These are phyloP conservation scores for Glycine latifolia DNA, from an alignment of 306 rosid species.

Conservation along the genomic window DNA sequence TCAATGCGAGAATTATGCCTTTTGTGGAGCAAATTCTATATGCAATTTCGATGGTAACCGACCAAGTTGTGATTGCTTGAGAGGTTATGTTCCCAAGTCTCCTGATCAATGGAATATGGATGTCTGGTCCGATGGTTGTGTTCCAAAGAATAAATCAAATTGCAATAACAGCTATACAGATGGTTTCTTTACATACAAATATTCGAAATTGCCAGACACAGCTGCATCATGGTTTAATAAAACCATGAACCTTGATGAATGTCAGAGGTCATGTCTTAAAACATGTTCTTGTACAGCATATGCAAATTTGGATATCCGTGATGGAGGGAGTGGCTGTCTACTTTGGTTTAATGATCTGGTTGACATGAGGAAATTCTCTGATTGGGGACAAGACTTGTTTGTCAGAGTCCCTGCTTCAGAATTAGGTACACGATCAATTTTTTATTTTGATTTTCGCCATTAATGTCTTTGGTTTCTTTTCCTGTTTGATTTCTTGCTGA, in stretches of 20 bases:
- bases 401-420: conserved; percentile 10
- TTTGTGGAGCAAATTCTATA: conserved; percentile 17
- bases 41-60: background rate
- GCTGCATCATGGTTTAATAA: conserved; percentile 35
- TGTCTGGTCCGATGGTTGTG: background rate
- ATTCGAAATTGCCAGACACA: conserved; percentile 43
- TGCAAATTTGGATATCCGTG: conserved; percentile 23
- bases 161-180: background rate
- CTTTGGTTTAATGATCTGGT: conserved; percentile 44
- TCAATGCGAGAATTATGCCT: conserved; percentile 26
- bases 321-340: conserved; percentile 43
- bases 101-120: background rate
- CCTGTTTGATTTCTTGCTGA: background rate
- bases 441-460: background rate
- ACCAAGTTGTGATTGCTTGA: conserved; percentile 27
- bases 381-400: conserved; percentile 30
- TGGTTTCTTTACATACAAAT: background rate
- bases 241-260: conserved; percentile 34
- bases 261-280: conserved; percentile 24
- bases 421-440: background rate
- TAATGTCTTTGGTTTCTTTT: background rate
- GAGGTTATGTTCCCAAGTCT: conserved; percentile 28
- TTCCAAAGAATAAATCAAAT: background rate
- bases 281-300: conserved; percentile 46
- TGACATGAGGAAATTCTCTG: conserved; percentile 25